Evolutionary conservation across 768 basidiomycete species (phyloP), one percentile per base, ranked within the genome.

Genomic region (Tricholoma sp.): DNA sequence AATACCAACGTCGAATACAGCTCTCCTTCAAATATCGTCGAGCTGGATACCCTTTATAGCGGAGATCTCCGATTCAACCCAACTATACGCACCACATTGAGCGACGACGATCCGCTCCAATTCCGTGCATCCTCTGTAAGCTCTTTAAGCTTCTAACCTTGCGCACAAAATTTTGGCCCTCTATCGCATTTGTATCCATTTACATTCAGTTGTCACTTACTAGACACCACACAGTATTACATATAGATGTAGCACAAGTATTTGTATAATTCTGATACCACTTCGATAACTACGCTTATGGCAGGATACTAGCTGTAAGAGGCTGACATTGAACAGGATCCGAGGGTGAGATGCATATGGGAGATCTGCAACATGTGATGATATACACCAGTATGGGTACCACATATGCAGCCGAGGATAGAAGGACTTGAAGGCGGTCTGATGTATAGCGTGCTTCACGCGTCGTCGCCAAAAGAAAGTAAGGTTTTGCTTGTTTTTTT

Each of bases 381-480:
- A 24, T 24, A 24, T 24, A 4, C 24, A 24, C 24, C 24, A 24
- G 24, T 24, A 4, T 4, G 4, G 24, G 24, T 24, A 24, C 24
- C 24, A 24, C 24, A 24, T n/a, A n/a, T 24, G 24, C 24, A 4
- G 24, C 24, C 24, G 4, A 24, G 24, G 4, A 24, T 24, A 24
- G 24, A 29, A 5, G 45, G 28, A 47, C 28, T 24, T 45, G 44
- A 29, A 17, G n/a, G 7, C 10, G 15, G 31, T 15, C 6, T 13
- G 15, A 31, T 48, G 5, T 45, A 3, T 18, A n/a, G 10, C 39
- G 24, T 32, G 15, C 52, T 44, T 74, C 61, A 82, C 39, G 81
- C 72, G 54, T 82, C 83, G 59, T 85, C 83, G 9, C 77, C 80
- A 59, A 86, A 86, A 0, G 84, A 86, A 7, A 86, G 72, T 36